Percentiles rank a stretch among this genome's conserved stretches.
phyloP scores from a whole-genome alignment of 2,329 filamentous ascomycete species.

The Hortaea sp. region DNA sequence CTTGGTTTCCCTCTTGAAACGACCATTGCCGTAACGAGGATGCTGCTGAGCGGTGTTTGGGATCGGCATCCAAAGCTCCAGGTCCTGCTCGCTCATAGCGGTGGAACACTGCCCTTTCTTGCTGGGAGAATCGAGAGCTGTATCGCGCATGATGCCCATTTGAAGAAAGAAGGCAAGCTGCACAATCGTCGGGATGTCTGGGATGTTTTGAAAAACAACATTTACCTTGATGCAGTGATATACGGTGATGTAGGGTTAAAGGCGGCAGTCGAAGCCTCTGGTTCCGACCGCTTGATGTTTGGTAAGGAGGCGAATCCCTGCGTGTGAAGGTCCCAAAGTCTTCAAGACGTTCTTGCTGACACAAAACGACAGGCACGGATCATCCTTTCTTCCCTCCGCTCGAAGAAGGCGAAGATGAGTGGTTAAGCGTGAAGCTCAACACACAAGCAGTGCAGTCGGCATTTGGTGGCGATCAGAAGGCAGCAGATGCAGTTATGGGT shows the following conservation, averaged over 20 bases:
- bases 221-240: conserved; percentile 81
- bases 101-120: conserved; percentile 79
- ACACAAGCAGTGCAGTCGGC: conserved; percentile 46
- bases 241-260: conserved; percentile 66
- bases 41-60: conserved; percentile 81
- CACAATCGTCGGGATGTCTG: conserved; percentile 49
- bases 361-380: conserved; percentile 51
- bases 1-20: conserved; percentile 88
- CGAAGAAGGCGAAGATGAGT: conserved; percentile 48
- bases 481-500: conserved; percentile 47
- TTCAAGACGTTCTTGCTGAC: not conserved
- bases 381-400: conserved; percentile 79
- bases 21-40: conserved; percentile 76
- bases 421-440: conserved; percentile 58
- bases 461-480: conserved; percentile 37
- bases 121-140: conserved; percentile 84
- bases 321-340: too few relatives aligned
- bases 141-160: conserved; percentile 68
- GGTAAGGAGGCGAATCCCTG: conserved; percentile 32
- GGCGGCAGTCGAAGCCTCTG: conserved; percentile 58
- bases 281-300: conserved; percentile 64
- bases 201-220: conserved; percentile 61
- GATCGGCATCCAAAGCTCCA: conserved; percentile 60
- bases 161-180: conserved; percentile 53
- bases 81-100: conserved; percentile 77